A percentile compares a stretch with the other conserved stretches of the same genome.
phyloP scores from a whole-genome alignment of 495 filamentous ascomycete genomes.

The Corynascus novoguineensis region DNA sequence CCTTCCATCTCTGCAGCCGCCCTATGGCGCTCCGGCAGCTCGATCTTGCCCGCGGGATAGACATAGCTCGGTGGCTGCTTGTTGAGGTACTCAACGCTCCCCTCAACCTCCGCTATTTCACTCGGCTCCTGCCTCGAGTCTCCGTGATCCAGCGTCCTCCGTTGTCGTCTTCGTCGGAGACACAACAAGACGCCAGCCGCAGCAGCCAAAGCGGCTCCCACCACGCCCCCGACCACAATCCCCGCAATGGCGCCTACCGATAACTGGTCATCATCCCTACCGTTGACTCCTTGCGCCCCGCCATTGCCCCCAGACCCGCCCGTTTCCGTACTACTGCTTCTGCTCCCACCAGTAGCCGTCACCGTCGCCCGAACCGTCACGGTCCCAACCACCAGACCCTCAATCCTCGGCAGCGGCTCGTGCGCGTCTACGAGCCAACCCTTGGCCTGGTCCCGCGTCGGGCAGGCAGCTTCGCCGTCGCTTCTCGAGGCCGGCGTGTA shows the following conservation, averaged over 20 bases:
- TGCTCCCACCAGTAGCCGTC: not conserved
- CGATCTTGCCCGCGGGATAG: not conserved
- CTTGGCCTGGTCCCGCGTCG: not conserved
- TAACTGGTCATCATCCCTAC: not conserved
- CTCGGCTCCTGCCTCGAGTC: no score
- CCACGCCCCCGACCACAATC: not conserved
- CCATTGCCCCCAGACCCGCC: not conserved
- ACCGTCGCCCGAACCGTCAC: constrained; percentile 5
- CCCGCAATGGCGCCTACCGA: constrained; percentile 7
- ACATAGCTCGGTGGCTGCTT: not conserved
- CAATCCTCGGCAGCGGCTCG: constrained; percentile 6
- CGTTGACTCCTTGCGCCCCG: not conserved
- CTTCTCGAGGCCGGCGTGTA: not conserved
- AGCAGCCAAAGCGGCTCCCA: not conserved
- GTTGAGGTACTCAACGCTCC: not conserved
- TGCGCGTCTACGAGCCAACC: constrained; percentile 9
- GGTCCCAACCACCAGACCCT: constrained; percentile 4
- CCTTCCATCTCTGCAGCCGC: not conserved
- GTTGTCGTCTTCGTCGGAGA: not conserved
- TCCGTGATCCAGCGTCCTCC: not conserved
- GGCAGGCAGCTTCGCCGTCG: not conserved
- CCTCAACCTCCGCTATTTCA: no score
- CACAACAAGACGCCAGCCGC: constrained; percentile 7
- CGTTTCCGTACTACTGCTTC: not conserved
- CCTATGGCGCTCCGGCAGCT: not conserved